Evolutionary conservation across 192 early-diverging fungal genomes (phyloP), one percentile per base, ranked within the genome.

Genomic region (Podila epicladia): DNA sequence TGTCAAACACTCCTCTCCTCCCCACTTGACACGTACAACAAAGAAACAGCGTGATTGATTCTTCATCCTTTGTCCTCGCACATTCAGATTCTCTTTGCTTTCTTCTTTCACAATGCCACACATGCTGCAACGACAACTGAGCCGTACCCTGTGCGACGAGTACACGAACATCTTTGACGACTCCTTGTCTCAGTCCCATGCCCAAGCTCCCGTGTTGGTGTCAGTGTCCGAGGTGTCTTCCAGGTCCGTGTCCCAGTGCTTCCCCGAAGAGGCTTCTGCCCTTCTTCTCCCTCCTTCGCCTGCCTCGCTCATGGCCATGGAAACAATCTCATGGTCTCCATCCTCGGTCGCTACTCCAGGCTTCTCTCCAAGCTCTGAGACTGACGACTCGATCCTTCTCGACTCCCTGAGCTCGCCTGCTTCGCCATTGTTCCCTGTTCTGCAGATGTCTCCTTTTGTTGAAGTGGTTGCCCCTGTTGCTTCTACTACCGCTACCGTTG

Each of bases 121-220:
- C 41, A 45, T 45, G 41, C 73, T 74, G 31, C 57, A 55, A 49
- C 37, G 62, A 48, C 66, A 75, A 41, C 50, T 67, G 26, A 75
- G 65, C 15, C 31, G 73, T 1, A 58, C 62, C 20, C 73, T 74
- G n/a, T 74, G 73, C 53, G 73, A 75, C 53, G 31, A 75, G 53
- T 75, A 68, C 62, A 75, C 66, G 17, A 69, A 59, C 41, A 55
- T 75, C 61, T 75, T 75, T 64, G 67, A 75, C 53, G 53, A 55
- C 53, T 24, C 53, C 11, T 55, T 55, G 53, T 22, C 53, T 17
- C 53, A 55, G 24, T 55, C 53, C 53, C 50, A 53, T 5, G 5
- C 20, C 5, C 50, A 53, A 22, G 24, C n/a, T 24, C 24, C 41
- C 41, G 0, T 45, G 13, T 17, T 45, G 41, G 8, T 55, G 53